Evolutionary conservation across 2,329 filamentous ascomycete genomes (phyloP).

Genomic region (Stemphylium lycopersici): DNA sequence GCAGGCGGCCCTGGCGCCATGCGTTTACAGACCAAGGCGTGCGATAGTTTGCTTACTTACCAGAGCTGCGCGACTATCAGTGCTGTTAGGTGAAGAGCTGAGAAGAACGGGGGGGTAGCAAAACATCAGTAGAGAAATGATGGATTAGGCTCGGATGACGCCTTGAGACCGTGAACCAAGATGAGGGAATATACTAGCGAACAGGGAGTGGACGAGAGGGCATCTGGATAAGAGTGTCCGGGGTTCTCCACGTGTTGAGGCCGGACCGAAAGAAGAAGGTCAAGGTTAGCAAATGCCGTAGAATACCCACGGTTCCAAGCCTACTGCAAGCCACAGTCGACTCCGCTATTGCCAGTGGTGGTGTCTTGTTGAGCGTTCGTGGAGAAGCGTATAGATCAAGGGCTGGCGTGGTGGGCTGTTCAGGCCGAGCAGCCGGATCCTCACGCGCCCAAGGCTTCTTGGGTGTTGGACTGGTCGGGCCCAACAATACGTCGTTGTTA

Average conservation of each 20-base stretch:
- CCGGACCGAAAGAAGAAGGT: constrained; percentile 14
- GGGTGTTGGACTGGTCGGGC: neutral
- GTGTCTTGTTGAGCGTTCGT: too few species aligned
- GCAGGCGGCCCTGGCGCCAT: constrained; percentile 16
- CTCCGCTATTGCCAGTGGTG: neutral
- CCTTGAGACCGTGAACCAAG: constrained; percentile 11
- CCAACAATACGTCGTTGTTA: neutral
- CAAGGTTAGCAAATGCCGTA: neutral
- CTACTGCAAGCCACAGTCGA: constrained; percentile 3
- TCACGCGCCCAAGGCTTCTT: neutral
- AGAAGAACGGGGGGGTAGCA: neutral
- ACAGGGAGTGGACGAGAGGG: constrained; percentile 2
- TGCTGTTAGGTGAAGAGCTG: neutral
- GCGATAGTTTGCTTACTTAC: constrained; percentile 5
- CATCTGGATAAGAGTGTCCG: constrained; percentile 6
- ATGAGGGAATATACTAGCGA: constrained; percentile 9
- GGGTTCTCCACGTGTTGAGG: constrained; percentile 15
- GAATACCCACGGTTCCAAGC: constrained; percentile 1
- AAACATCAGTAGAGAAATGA: neutral
- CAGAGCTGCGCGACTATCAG: constrained; percentile 1
- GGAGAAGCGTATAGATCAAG: too few species aligned
- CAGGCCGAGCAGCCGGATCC: neutral
- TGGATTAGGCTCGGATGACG: neutral
- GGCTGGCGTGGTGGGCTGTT: neutral
- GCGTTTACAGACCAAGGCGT: constrained; percentile 13